phyloP scores from a whole-genome alignment of 352 stramenopile species.

The Globisporangium echinulatum region DNA sequence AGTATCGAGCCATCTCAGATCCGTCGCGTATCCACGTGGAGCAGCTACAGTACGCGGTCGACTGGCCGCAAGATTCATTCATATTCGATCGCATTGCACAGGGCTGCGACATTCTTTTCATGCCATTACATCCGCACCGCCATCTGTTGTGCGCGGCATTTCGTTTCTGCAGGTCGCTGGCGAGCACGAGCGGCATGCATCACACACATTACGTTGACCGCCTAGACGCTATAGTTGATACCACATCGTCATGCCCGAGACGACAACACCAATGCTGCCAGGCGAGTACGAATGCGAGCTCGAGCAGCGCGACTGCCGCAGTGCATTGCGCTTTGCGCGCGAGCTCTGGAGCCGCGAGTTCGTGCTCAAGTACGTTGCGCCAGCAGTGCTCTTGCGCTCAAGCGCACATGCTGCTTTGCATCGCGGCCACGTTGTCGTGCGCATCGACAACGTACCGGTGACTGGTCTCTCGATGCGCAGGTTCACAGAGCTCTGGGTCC shows the following conservation, averaged over 20 bases:
- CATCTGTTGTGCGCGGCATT: no score
- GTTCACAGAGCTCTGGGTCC: constrained; percentile 27
- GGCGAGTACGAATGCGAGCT: constrained; percentile 30
- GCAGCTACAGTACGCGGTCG: not conserved
- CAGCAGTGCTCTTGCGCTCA: constrained; percentile 10
- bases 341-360: constrained; percentile 40
- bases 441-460: constrained; percentile 18
- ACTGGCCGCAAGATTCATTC: not conserved
- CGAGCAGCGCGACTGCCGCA: constrained; percentile 9
- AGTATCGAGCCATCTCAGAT: not conserved
- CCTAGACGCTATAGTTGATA: no score
- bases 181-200: no score
- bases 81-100: not conserved
- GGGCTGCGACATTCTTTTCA: no score
- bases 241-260: not conserved
- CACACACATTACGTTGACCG: no score
- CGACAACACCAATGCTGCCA: constrained; percentile 4
- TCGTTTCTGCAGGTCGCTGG: no score
- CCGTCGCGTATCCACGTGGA: not conserved
- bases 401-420: constrained; percentile 17
- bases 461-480: constrained; percentile 19
- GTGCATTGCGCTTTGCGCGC: constrained; percentile 19
- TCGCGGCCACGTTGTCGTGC: constrained; percentile 25
- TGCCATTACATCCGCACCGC: no score
- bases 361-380: constrained; percentile 26